A percentile compares a stretch with the other conserved stretches of the same genome.
Conservation (phyloP, 495 filamentous ascomycete species). For the Aspergillus cristatus region DNA sequence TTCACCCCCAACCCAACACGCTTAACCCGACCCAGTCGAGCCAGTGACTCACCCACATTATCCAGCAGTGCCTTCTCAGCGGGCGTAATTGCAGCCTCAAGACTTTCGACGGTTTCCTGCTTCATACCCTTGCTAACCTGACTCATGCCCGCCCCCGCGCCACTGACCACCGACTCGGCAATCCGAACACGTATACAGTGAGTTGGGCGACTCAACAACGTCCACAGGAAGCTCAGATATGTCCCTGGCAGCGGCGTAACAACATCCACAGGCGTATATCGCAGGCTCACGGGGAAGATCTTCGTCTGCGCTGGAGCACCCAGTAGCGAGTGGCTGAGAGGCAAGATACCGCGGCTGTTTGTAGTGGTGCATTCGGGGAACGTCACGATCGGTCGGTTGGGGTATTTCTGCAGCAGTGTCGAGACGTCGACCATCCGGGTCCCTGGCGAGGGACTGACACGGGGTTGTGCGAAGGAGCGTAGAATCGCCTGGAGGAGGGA, state of each 20-base stretch:
- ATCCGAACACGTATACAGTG: conserved; percentile 87
- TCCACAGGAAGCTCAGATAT: conserved; percentile 70
- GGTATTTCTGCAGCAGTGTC: conserved; percentile 55
- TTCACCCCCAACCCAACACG: conserved; percentile 70
- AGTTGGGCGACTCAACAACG: conserved; percentile 70
- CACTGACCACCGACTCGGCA: conserved; percentile 56
- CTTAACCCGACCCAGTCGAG: conserved; percentile 85
- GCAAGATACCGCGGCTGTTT: conserved; percentile 85
- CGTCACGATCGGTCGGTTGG: conserved; percentile 64
- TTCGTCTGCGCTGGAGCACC: conserved; percentile 50
- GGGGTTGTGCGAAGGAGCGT: conserved; percentile 58
- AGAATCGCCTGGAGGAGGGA: conserved; percentile 65
- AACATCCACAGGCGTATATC: conserved; percentile 81
- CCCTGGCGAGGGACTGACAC: conserved; percentile 34
- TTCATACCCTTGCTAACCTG: conserved; percentile 37
- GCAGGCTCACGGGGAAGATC: conserved; percentile 82
- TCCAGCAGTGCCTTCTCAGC: conserved; percentile 60
- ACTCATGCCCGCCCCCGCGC: conserved; percentile 29
- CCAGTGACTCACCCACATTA: conserved; percentile 71
- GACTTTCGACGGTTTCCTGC: conserved; percentile 10
- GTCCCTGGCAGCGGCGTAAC: conserved; percentile 76
- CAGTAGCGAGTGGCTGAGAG: conserved; percentile 65
- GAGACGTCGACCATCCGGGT: conserved; percentile 49
- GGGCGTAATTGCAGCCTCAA: conserved; percentile 30
- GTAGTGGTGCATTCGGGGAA: conserved; percentile 93